A percentile compares a stretch with the other conserved stretches of the same genome.
These are phyloP conservation scores for Pyricularia pennisetigena DNA, from an alignment of 2,329 filamentous ascomycete genomes.

Conservation along the genomic window DNA sequence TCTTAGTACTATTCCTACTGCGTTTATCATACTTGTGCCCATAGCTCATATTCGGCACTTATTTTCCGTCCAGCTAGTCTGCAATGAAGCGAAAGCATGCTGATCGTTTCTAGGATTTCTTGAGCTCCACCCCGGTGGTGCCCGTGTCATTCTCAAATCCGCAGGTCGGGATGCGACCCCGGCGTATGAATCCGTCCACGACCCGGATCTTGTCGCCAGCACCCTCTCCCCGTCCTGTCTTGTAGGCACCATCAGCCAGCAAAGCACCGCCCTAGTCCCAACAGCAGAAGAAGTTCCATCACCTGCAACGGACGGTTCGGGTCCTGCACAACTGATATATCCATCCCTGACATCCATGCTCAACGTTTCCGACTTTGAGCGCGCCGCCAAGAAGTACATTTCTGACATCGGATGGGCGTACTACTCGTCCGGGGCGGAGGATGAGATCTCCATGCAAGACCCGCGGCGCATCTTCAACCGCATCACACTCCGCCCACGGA, in stretches of 20 bases:
- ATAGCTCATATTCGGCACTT: neutral
- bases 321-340: neutral
- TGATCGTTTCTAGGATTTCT: neutral
- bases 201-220: neutral
- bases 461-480: conserved; percentile 36
- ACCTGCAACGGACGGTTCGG: too few species aligned
- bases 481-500: conserved; percentile 39
- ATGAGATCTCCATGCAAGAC: conserved; percentile 36
- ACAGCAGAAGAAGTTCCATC: neutral
- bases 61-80: neutral
- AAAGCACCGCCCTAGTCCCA: neutral
- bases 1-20: neutral
- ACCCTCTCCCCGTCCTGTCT: neutral
- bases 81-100: neutral
- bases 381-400: conserved; percentile 31
- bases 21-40: neutral
- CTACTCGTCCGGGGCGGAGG: conserved; percentile 42
- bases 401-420: conserved; percentile 42
- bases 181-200: neutral
- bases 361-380: conserved; percentile 36
- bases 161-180: neutral
- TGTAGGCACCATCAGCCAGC: neutral
- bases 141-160: neutral
- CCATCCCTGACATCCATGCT: conserved; percentile 11
- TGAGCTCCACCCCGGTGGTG: conserved; percentile 2